Base-by-base conservation (phyloP, 2,329 filamentous ascomycete species). In the Leptographium procerum region DNA sequence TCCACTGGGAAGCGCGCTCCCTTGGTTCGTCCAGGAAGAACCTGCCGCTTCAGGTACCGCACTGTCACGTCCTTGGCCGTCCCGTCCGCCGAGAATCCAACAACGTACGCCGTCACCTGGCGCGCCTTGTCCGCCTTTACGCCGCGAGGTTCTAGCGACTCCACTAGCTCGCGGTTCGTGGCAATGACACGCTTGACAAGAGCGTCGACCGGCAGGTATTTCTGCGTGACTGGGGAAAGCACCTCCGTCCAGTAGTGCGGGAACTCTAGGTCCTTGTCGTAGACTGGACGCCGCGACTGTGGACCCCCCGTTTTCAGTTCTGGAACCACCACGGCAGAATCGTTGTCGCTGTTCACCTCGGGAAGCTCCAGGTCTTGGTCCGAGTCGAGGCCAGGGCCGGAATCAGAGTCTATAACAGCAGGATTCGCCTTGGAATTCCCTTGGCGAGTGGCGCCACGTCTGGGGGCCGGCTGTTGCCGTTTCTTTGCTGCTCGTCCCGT, bases 221-320 rank as follows among this genome's bases (percentile, higher is more conserved):
- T 89, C 57, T 89, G 83, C 0, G 89, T 92, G 4, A 89, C 78
- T 2, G 90, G 87, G 0, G 91, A 96, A 2, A 94, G 76, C 3
- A 89, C 87, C 70, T 99, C 94, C 0, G 88, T 87, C 94, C 94
- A 99, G 70, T 97, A 97, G 55, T 88, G 87, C 1, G 94, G 91
- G 63, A 86, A 94, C 2, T 85, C 82, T 31, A 96, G 77, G 64
- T 95, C 91, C 24, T 79, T 77, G 65, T 95, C 90, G 65, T 86
- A 88, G 67, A 66, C 8, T 1, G 45, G n/a, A 9, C 34, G 36
- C 1, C 43, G 40, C 19, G 16, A n/a, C 36, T 40, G 36, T 19
- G 16, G 14, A 19, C 36, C 3, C 2, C n/a, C 34, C 2, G 13
- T 10, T 64, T 66, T 45, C 69, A 71, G 63, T 74, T 71, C 3